Percentiles rank a stretch among this genome's conserved stretches.
Conservation (phyloP, 2,329 filamentous ascomycete genomes). For the Alternaria sp. region DNA sequence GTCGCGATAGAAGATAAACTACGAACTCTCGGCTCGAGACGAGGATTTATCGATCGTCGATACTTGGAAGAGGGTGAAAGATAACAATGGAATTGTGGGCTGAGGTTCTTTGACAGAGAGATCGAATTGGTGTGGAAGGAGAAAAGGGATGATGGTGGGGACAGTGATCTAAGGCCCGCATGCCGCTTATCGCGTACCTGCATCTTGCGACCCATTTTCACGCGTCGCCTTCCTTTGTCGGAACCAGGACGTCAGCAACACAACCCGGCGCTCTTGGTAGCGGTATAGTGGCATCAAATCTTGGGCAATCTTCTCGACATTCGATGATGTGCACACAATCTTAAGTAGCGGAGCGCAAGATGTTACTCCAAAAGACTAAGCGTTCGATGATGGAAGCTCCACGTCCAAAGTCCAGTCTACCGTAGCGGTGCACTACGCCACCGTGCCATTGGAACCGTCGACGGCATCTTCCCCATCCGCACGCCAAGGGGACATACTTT, state of each 20-base stretch:
- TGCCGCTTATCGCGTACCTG: slow-evolving; percentile 2
- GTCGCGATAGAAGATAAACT: not conserved
- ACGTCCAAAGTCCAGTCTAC: not conserved
- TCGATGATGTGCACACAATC: not conserved
- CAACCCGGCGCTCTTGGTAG: not conserved
- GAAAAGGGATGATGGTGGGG: not conserved
- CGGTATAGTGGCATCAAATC: not conserved
- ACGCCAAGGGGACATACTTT: not conserved
- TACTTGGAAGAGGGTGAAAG: not conserved
- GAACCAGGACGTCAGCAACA: not conserved
- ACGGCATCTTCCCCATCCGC: not conserved
- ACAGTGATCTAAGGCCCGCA: not conserved
- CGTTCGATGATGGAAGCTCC: not conserved
- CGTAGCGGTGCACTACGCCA: not conserved
- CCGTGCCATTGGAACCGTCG: not conserved
- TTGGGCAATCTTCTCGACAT: not conserved
- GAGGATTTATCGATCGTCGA: not conserved
- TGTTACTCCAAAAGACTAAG: not conserved
- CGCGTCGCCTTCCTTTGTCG: not conserved
- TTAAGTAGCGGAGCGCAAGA: not conserved
- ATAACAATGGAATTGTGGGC: not conserved
- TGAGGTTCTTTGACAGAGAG: not conserved
- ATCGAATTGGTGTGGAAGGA: not conserved
- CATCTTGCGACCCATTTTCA: not conserved
- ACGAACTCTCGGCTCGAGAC: not conserved